phyloP scores from a whole-genome alignment of 2,329 filamentous ascomycete genomes.

The Colletotrichum neosansevieriae region DNA sequence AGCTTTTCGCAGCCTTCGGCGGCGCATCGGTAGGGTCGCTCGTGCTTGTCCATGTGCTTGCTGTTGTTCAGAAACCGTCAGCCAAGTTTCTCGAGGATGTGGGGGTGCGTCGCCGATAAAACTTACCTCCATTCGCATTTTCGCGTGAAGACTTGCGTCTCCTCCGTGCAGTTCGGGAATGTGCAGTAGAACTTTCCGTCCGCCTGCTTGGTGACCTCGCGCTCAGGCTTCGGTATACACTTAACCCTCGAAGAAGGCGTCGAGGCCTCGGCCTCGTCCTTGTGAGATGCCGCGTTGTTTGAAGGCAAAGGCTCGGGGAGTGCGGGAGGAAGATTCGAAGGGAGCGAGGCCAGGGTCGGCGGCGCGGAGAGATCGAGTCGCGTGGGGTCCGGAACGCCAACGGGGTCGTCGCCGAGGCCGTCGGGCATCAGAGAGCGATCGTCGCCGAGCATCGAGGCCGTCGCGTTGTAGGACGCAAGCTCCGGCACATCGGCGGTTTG shows the following conservation, averaged over 20 bases:
- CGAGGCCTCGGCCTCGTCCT: constrained; percentile 36
- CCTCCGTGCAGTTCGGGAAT: constrained; percentile 75
- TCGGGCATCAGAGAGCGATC: constrained; percentile 54
- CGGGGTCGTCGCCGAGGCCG: constrained; percentile 49
- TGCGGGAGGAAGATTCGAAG: constrained; percentile 47
- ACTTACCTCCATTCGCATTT: constrained; percentile 96
- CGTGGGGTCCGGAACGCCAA: constrained; percentile 52
- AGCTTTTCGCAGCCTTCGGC: constrained; percentile 90
- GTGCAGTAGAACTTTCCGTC: constrained; percentile 85
- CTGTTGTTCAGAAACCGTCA: constrained; percentile 58
- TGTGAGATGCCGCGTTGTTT: constrained; percentile 27
- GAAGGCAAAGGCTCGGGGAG: constrained; percentile 49
- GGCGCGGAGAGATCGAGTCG: constrained; percentile 53
- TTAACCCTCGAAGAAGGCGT: constrained; percentile 56
- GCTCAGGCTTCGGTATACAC: constrained; percentile 69
- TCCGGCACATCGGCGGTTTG: constrained; percentile 58
- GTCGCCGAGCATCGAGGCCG: constrained; percentile 53
- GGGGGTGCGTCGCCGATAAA: neutral
- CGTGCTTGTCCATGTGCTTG: constrained; percentile 99
- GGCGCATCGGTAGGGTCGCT: constrained; percentile 89
- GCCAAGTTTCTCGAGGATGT: constrained; percentile 20
- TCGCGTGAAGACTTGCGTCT: constrained; percentile 76
- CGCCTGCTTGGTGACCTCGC: constrained; percentile 70
- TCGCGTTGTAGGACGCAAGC: constrained; percentile 57
- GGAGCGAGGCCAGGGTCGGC: constrained; percentile 47